Evolutionary conservation across 208 protist genomes (phyloP).

Genomic region (Tetramitus jugosus): DNA sequence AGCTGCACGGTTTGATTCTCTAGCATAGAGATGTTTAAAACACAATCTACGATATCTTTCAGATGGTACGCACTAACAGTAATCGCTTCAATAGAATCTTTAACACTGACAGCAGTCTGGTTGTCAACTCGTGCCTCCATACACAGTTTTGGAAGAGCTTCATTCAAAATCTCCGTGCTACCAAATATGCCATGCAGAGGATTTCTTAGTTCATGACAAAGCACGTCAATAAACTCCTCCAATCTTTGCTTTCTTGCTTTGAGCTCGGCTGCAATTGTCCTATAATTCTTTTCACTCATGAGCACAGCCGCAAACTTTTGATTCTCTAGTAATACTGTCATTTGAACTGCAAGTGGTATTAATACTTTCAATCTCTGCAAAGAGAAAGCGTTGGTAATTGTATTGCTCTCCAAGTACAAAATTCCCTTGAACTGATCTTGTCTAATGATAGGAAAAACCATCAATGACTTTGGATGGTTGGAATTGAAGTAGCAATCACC

Average conservation of each 20-base stretch:
- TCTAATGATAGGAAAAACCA: not conserved
- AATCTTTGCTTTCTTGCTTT: not conserved
- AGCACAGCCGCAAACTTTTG: not conserved
- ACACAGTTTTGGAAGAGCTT: not conserved
- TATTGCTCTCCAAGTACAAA: not conserved
- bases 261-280: not conserved
- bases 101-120: too few relatives aligned
- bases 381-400: not conserved
- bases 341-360: not conserved
- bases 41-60: not conserved
- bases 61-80: not conserved
- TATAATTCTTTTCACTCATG: not conserved
- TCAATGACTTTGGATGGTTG: not conserved
- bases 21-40: not conserved
- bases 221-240: not conserved
- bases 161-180: not conserved
- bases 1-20: not conserved
- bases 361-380: not conserved
- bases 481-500: not conserved
- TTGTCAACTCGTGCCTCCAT: too few relatives aligned
- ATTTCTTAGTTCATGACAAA: conserved; percentile 14
- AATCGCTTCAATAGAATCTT: not conserved
- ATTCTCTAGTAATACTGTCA: not conserved
- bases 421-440: not conserved
- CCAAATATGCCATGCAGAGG: conserved; percentile 10